Evolutionary conservation across 2,329 filamentous ascomycete genomes (phyloP).

Genomic region (Plectosphaerella sp.): DNA sequence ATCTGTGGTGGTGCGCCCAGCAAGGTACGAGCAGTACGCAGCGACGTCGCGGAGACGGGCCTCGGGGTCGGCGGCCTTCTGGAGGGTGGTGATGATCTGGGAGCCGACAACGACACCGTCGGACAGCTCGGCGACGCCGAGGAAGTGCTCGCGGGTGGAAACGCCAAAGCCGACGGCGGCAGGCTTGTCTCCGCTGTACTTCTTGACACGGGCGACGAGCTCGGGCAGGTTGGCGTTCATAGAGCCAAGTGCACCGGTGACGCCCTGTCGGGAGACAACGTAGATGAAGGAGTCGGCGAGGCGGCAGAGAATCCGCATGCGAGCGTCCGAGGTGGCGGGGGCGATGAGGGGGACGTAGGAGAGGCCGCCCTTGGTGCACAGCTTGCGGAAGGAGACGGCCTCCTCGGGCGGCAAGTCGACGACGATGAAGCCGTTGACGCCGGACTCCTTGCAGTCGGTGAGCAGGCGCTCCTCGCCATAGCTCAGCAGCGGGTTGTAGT

Average conservation of each 20-base stretch:
- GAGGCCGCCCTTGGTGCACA: constrained; percentile 74
- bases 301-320: constrained; percentile 93
- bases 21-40: constrained; percentile 75
- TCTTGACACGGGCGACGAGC: constrained; percentile 80
- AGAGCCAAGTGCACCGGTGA: constrained; percentile 83
- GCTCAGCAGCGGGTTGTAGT: constrained; percentile 93
- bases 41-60: constrained; percentile 65
- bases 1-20: constrained; percentile 37
- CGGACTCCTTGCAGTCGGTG: constrained; percentile 75
- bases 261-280: constrained; percentile 94
- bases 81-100: constrained; percentile 83
- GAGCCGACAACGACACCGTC: constrained; percentile 97
- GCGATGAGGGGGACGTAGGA: constrained; percentile 98
- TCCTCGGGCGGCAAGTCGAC: constrained; percentile 95
- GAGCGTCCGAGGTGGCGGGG: constrained; percentile 82
- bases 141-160: constrained; percentile 90
- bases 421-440: constrained; percentile 94
- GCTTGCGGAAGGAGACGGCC: constrained; percentile 83
- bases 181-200: constrained; percentile 85
- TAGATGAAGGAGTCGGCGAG: constrained; percentile 99
- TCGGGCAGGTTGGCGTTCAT: constrained; percentile 79
- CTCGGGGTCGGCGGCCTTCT: constrained; percentile 61
- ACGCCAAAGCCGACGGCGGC: constrained; percentile 94
- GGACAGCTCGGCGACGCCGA: constrained; percentile 75
- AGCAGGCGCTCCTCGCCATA: constrained; percentile 92